phyloP scores from a whole-genome alignment of 768 basidiomycete species.

The Tephrocybe sp. region DNA sequence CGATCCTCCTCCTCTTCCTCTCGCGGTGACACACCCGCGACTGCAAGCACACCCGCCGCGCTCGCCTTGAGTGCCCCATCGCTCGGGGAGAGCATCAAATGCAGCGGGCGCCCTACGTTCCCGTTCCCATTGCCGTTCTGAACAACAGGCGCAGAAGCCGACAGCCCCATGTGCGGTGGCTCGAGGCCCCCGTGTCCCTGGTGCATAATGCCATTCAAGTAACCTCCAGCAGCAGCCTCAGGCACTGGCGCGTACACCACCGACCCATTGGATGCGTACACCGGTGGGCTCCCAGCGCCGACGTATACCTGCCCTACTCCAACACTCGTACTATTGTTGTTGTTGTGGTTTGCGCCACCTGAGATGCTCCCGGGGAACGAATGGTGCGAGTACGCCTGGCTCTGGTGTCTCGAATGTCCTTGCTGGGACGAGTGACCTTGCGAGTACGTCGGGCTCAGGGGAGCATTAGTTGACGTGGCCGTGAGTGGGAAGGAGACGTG shows the following conservation, averaged over 20 bases:
- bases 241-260: not conserved
- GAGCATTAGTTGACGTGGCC: conserved; percentile 16
- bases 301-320: not conserved
- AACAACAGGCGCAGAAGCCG: conserved; percentile 14
- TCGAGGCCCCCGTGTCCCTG: conserved; percentile 4
- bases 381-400: conserved; percentile 44
- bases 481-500: conserved; percentile 27
- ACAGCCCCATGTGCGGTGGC: conserved; percentile 10
- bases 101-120: conserved; percentile 41
- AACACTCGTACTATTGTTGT: conserved; percentile 1
- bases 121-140: conserved; percentile 21
- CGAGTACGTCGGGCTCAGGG: conserved; percentile 26
- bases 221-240: not conserved
- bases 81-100: conserved; percentile 58
- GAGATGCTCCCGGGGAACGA: conserved; percentile 40
- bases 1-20: conserved; percentile 51
- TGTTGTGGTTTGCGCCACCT: conserved; percentile 20
- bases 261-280: not conserved
- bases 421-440: conserved; percentile 40
- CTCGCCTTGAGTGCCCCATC: conserved; percentile 53
- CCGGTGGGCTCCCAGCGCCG: conserved; percentile 24
- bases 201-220: not conserved
- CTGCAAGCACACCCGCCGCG: conserved; percentile 36
- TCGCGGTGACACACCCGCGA: conserved; percentile 28
- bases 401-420: conserved; percentile 42